phyloP scores from a whole-genome alignment of 2,329 filamentous ascomycete species.

The Aspergillus fumigatiaffinis region DNA sequence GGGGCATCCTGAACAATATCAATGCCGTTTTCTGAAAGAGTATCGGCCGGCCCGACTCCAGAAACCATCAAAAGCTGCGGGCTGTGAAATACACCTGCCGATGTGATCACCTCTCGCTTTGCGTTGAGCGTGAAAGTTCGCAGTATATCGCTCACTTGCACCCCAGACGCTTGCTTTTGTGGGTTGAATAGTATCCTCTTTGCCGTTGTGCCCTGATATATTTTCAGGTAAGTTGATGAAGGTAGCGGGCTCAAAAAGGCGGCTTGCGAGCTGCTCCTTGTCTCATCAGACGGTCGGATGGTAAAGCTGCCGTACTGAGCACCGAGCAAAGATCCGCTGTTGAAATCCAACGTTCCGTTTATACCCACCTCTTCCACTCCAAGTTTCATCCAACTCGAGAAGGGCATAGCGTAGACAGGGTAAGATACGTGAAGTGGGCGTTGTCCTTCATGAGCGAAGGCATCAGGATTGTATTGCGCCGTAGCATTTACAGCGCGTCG shows the following conservation, averaged over 20 bases:
- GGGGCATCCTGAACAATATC: constrained; percentile 23
- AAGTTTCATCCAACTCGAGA: constrained; percentile 34
- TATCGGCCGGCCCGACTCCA: constrained; percentile 42
- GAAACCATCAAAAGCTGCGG: constrained; percentile 54
- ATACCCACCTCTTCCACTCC: constrained; percentile 43
- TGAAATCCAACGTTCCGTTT: constrained; percentile 35
- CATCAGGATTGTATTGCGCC: constrained; percentile 21
- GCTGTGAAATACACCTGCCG: constrained; percentile 52
- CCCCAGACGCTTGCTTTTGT: constrained; percentile 41
- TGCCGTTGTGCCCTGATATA: constrained; percentile 45
- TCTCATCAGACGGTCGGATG: constrained; percentile 44
- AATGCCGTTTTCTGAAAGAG: constrained; percentile 23
- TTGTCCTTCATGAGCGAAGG: constrained; percentile 28
- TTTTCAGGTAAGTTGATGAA: constrained; percentile 31
- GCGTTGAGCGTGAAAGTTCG: constrained; percentile 47
- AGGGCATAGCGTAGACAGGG: constrained; percentile 36
- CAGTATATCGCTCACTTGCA: constrained; percentile 40
- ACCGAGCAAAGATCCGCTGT: constrained; percentile 43
- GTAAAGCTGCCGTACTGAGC: constrained; percentile 44
- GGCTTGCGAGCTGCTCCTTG: constrained; percentile 48
- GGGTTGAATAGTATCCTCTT: constrained; percentile 51
- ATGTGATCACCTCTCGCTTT: constrained; percentile 47
- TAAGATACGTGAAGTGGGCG: constrained; percentile 42
- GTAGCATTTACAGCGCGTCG: constrained; percentile 18
- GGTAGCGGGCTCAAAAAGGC: constrained; percentile 27